Base-by-base conservation (phyloP, 352 stramenopile species). In the Globisporangium mamillatum region DNA sequence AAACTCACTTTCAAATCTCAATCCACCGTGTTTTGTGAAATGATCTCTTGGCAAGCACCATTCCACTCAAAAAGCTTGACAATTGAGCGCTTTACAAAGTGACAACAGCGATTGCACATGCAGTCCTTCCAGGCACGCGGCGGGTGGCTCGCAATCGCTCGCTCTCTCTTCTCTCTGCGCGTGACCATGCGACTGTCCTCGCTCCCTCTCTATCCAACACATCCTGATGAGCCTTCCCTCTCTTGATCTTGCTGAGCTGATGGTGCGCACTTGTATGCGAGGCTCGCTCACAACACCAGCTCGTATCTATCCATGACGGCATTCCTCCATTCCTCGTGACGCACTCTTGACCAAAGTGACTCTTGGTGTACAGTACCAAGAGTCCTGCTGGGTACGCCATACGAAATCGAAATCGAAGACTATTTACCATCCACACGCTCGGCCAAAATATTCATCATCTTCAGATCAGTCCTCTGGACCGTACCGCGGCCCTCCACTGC, bases 91-190 rank as follows among this genome's bases (percentile, higher is more conserved):
- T 50, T 24, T 27, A 50, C 44, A 44, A 66, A 50, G 25, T 14
- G 20, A 25, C 60, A 34, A 66, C 25, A 66, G 36, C 34, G 24
- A 41, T 66, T 56, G 41, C 54, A 60, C 25, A 46, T 59, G 46
- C 44, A 44, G 36, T 14, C 56, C 25, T 29, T 24, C 38, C 36
- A 41, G 4, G 24, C 52, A 36, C 24, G 12, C 52, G 24, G 38
- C 38, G 38, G 12, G 38, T 46, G 38, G 5, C 24, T 36, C 29
- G 1, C 52, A 32, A 16, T 29, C 27, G 14, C 27, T 32, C 18
- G 18, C 27, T 60, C 27, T 27, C 52, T 58, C 52, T 34, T 20
- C 14, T 46, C 38, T 46, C 0, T 3, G 14, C 27, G 27, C 27
- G 14, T 60, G 27, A 18, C 44, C 44, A 52, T n/a, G 44, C 44